A percentile compares a stretch with the other conserved stretches of the same genome.
Evolutionary conservation across 306 rosid species (phyloP).

Genomic region (Vigna nakashimae): DNA sequence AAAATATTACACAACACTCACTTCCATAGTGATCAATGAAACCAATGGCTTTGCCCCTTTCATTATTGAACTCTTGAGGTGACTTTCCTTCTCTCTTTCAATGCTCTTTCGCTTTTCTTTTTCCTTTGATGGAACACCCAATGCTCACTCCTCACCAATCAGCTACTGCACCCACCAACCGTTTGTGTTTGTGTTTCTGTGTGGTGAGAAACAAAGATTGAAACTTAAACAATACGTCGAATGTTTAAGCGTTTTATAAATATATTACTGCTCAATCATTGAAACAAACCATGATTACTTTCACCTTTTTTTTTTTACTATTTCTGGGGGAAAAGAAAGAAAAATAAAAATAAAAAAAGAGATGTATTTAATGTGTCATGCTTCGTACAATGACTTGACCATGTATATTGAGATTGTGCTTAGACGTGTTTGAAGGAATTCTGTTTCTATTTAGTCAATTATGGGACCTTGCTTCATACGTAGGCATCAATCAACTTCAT

Average conservation of each 20-base stretch:
- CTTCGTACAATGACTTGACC: conserved; percentile 42
- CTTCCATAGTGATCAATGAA: no score
- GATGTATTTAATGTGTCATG: conserved; percentile 38
- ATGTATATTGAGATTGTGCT: conserved; percentile 38
- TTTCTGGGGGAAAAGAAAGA: neutral
- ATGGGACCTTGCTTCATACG: conserved; percentile 41
- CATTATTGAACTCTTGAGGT: conserved; percentile 55
- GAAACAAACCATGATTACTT: conserved; percentile 6
- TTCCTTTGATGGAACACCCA: conserved; percentile 47
- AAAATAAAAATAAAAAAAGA: neutral
- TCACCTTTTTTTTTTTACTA: neutral
- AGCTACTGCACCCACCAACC: conserved; percentile 37
- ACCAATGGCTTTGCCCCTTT: neutral
- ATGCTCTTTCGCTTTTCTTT: conserved; percentile 44
- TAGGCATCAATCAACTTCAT: conserved; percentile 46
- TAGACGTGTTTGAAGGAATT: conserved; percentile 50
- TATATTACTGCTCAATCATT: conserved; percentile 33
- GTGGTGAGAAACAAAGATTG: conserved; percentile 20
- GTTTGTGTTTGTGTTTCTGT: conserved; percentile 1
- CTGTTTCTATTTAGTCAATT: conserved; percentile 46
- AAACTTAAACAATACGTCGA: conserved; percentile 38
- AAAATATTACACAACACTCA: neutral
- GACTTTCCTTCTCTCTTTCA: conserved; percentile 56
- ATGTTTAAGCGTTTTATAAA: conserved; percentile 26
- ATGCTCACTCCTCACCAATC: conserved; percentile 20